phyloP scores from a whole-genome alignment of 495 filamentous ascomycete genomes.

The Penicillium waksmanii region DNA sequence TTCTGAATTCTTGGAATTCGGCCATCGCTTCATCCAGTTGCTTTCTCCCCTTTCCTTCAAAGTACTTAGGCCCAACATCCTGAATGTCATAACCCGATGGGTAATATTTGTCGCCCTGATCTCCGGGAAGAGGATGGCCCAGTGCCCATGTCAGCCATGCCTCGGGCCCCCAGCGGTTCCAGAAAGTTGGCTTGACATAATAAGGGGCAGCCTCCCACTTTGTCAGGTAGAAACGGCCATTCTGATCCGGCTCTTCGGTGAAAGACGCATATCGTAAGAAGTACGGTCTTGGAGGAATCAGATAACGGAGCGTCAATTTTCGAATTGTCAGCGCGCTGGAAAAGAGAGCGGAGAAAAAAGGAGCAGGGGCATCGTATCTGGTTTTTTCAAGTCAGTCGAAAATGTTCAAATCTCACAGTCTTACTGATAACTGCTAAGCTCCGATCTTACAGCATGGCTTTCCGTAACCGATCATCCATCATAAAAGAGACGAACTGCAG shows the following conservation, averaged over 20 bases:
- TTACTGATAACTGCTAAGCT: not conserved
- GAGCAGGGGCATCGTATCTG: slow-evolving; percentile 51
- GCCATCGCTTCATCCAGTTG: slow-evolving; percentile 42
- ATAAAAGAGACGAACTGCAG: slow-evolving; percentile 57
- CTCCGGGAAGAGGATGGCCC: slow-evolving; percentile 63
- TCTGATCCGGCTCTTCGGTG: slow-evolving; percentile 46
- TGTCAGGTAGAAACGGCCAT: slow-evolving; percentile 52
- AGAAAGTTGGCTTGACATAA: slow-evolving; percentile 64
- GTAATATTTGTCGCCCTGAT: slow-evolving; percentile 58
- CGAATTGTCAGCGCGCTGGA: slow-evolving; percentile 49
- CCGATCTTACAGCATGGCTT: slow-evolving; percentile 63
- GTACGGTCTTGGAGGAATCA: slow-evolving; percentile 56
- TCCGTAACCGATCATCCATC: slow-evolving; percentile 65
- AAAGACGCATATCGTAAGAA: slow-evolving; percentile 46
- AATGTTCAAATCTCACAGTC: not conserved
- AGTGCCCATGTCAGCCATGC: slow-evolving; percentile 57
- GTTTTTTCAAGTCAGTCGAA: not conserved
- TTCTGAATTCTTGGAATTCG: slow-evolving; percentile 45
- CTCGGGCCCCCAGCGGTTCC: slow-evolving; percentile 60
- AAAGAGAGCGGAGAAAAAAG: slow-evolving; percentile 42
- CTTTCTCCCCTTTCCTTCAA: slow-evolving; percentile 58
- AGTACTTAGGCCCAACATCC: slow-evolving; percentile 60
- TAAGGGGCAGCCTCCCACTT: slow-evolving; percentile 59
- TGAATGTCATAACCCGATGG: slow-evolving; percentile 60
- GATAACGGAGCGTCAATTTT: slow-evolving; percentile 56